These are phyloP conservation scores for Otatea glauca DNA, from an alignment of 176 grass and related monocot genomes.

Conservation along the genomic window DNA sequence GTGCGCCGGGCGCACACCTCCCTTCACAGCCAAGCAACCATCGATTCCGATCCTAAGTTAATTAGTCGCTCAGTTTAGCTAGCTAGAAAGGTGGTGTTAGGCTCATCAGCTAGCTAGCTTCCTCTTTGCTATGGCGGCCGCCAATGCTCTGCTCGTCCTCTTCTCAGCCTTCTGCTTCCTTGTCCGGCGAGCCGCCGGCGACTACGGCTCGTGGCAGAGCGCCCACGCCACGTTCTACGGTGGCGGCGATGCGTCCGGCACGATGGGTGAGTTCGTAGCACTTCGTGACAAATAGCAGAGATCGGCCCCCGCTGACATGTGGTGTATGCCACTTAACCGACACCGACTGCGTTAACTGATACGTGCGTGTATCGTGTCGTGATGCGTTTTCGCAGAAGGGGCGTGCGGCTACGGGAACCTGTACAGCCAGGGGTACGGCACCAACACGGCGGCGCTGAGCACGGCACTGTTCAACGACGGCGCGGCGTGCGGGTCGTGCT, in stretches of 20 bases:
- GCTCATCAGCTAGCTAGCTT: background rate
- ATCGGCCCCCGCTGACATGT: no score
- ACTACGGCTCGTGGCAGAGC: constrained; percentile 70
- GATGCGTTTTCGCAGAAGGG: constrained; percentile 42
- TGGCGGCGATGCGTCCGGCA: constrained; percentile 80
- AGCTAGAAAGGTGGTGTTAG: background rate
- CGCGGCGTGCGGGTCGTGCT: constrained; percentile 66
- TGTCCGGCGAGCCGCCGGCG: constrained; percentile 33
- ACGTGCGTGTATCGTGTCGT: background rate
- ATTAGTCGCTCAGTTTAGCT: constrained; percentile 21
- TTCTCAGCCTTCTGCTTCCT: constrained; percentile 46
- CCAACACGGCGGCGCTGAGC: constrained; percentile 89
- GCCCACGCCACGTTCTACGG: constrained; percentile 92
- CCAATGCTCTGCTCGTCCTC: constrained; percentile 51
- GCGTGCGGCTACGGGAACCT: constrained; percentile 70
- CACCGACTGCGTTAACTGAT: background rate
- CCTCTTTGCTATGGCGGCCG: constrained; percentile 51
- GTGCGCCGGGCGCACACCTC: constrained; percentile 40
- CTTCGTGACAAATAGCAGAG: background rate
- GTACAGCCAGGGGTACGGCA: constrained; percentile 66
- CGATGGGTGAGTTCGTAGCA: constrained; percentile 60
- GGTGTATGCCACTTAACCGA: background rate
- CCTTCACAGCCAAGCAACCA: constrained; percentile 70
- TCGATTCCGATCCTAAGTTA: constrained; percentile 21
- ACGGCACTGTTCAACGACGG: constrained; percentile 88